Evolutionary conservation across 2,329 filamentous ascomycete species (phyloP), one percentile per base, ranked within the genome.

Genomic region (Alternaria infectoria): DNA sequence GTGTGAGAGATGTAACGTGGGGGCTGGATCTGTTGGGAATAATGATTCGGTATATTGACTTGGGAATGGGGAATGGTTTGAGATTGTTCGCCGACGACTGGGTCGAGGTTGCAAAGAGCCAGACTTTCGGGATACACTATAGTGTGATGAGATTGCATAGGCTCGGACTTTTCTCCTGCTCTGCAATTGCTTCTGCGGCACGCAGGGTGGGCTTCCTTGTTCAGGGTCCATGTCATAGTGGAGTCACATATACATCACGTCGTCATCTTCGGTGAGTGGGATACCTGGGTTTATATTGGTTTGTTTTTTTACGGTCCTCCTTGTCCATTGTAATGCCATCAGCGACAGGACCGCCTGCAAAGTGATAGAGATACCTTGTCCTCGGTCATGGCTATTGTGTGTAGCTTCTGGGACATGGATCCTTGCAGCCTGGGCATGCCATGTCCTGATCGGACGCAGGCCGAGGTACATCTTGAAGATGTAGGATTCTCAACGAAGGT

Each of bases 231-330:
- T 21, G 30, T 6, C n/a, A 40, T 36, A 30, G 21, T 23, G 28
- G 30, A 21, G 49, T 52, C n/a, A 44, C 32, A 9, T 25, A 44
- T 47, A 30, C 23, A 9, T 43, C 52, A 44, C 52, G 21, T 44
- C 19, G n/a, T 40, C 19, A 25, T n/a, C 19, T 52, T 40, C 49
- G 5, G 19, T 17, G 12, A 40, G 49, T n/a, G 21, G 43, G 49
- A 54, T 62, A 54, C 59, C 55, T 58, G n/a, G 43, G 30, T 49
- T 57, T 49, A 36, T 51, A 57, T 64, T 61, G 54, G 32, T 58
- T 52, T 61, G 44, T 50, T 60, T 57, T 57, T 54, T 64, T 17
- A 47, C 62, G 52, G 54, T 61, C 47, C 44, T 32, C 61, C 49
- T 54, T 49, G 44, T 49, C 59, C 56, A 50, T 30, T 50, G 26